A percentile compares a stretch with the other conserved stretches of the same genome.
Evolutionary conservation across 257 asterid genomes (phyloP).

Genomic region (Henckelia pumila): DNA sequence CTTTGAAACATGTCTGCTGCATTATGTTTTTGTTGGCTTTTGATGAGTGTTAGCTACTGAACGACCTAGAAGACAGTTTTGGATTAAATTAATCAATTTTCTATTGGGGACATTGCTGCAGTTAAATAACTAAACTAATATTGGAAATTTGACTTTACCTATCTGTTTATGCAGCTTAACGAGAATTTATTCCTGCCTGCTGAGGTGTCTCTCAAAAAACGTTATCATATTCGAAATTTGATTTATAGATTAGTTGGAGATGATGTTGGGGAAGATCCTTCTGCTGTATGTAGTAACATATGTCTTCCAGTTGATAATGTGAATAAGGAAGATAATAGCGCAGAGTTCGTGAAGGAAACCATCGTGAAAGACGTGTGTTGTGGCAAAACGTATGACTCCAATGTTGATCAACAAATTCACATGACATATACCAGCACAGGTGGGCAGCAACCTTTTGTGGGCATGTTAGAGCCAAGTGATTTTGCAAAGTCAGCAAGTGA

Average conservation of each 20-base stretch:
- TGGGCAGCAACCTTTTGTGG: conserved; percentile 25
- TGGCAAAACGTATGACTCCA: conserved; percentile 25
- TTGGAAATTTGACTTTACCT: conserved; percentile 4
- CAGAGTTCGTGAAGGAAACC: conserved; percentile 22
- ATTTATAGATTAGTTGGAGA: conserved; percentile 42
- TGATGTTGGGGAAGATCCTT: conserved; percentile 37
- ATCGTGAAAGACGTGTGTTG: conserved; percentile 27
- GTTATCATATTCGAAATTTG: conserved; percentile 54
- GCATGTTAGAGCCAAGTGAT: conserved; percentile 22
- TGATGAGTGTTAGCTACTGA: background rate
- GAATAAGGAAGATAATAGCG: conserved; percentile 30
- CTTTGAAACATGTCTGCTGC: conserved; percentile 9
- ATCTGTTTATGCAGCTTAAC: conserved; percentile 54
- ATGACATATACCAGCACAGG: background rate
- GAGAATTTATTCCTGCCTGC: conserved; percentile 73
- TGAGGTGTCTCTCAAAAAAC: conserved; percentile 73
- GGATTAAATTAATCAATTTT: background rate
- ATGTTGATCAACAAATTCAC: conserved; percentile 24
- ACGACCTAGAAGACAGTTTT: background rate
- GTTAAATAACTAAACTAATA: background rate
- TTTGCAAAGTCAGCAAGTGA: conserved; percentile 16
- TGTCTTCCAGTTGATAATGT: conserved; percentile 20
- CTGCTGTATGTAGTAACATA: conserved; percentile 23
- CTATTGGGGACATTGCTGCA: background rate
- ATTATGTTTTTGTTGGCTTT: background rate